phyloP scores from a whole-genome alignment of 208 protist genomes.

The Blastocrithidia nonstop region DNA sequence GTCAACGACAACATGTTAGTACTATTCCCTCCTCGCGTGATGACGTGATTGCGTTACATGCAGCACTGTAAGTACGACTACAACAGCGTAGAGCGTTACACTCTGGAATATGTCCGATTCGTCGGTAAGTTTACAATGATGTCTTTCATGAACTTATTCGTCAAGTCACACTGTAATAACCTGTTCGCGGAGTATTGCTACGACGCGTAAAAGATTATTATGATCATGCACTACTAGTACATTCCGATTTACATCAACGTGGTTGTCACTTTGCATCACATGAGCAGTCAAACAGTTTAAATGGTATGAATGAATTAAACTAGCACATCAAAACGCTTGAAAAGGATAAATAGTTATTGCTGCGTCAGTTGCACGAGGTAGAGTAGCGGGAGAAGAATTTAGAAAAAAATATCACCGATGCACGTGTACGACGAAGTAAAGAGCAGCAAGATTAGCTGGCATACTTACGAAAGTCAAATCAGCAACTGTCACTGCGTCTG shows the following conservation, averaged over 20 bases:
- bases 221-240: constrained; percentile 26
- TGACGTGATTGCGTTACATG: constrained; percentile 74
- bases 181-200: constrained; percentile 93
- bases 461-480: constrained; percentile 90
- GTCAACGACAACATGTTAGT: too few relatives aligned
- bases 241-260: constrained; percentile 28
- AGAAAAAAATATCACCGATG: constrained; percentile 13
- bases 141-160: constrained; percentile 96
- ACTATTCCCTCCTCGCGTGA: constrained; percentile 28
- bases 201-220: constrained; percentile 94
- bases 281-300: constrained; percentile 12
- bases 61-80: constrained; percentile 81
- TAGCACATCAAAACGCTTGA: constrained; percentile 12
- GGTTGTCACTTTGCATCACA: constrained; percentile 78
- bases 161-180: constrained; percentile 95
- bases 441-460: constrained; percentile 89
- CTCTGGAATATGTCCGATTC: constrained; percentile 92
- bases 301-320: constrained; percentile 7
- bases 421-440: constrained; percentile 34
- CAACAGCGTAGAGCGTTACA: constrained; percentile 86
- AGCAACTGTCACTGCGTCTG: constrained; percentile 85
- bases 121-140: constrained; percentile 94
- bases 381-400: constrained; percentile 9
- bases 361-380: constrained; percentile 17
- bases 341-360: constrained; percentile 10